Conservation (phyloP, 78 protist genomes). For the Dictyostelium purpureum region DNA sequence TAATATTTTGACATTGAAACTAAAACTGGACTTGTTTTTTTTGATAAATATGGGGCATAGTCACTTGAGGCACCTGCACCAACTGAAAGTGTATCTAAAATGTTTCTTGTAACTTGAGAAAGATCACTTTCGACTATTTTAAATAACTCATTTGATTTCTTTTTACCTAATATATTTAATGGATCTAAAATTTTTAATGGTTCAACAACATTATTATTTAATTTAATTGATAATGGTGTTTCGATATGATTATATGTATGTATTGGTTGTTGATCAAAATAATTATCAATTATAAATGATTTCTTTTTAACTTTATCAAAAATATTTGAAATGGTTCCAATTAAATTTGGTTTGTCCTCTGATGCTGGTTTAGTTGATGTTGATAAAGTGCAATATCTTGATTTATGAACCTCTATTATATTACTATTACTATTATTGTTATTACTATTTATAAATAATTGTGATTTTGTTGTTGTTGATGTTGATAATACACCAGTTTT, state of each 20-base stretch:
- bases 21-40: slow-evolving; percentile 34
- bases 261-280: background rate
- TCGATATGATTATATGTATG: background rate
- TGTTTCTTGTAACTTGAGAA: slow-evolving; percentile 32
- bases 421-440: too few species aligned
- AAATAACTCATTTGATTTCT: slow-evolving; percentile 4
- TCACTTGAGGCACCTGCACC: background rate
- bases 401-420: too few species aligned
- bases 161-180: background rate
- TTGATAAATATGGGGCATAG: background rate
- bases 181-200: slow-evolving; percentile 36
- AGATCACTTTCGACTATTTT: slow-evolving; percentile 40
- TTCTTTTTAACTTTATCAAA: slow-evolving; percentile 58
- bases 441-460: too few species aligned
- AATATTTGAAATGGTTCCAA: background rate
- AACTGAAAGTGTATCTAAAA: slow-evolving; percentile 1
- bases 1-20: slow-evolving; percentile 31
- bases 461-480: background rate
- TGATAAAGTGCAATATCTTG: background rate
- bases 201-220: background rate
- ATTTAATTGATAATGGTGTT: background rate
- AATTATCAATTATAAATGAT: slow-evolving; percentile 34
- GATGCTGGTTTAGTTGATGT: background rate
- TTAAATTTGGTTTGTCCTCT: background rate
- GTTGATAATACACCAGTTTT: background rate